A percentile compares a stretch with the other conserved stretches of the same genome.
phyloP scores from a whole-genome alignment of 1,139 yeast species.

The Lodderomyces jiufengensis region DNA sequence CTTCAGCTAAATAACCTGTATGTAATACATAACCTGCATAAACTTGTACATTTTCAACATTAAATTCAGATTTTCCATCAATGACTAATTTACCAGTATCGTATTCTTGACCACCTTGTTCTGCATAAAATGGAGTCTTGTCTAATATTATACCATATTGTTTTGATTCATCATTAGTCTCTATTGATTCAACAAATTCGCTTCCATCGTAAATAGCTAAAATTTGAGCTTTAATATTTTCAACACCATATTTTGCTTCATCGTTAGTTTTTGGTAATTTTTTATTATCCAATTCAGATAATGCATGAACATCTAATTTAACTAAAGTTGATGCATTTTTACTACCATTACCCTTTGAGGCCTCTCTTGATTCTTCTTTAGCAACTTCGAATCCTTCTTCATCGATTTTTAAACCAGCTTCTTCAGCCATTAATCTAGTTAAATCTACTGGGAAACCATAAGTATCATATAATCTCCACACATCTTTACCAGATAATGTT shows the following conservation, averaged over 20 bases:
- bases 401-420: slow-evolving; percentile 90
- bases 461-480: slow-evolving; percentile 98
- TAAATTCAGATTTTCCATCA: slow-evolving; percentile 84
- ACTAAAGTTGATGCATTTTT: slow-evolving; percentile 59
- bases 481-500: slow-evolving; percentile 86
- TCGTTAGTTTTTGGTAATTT: slow-evolving; percentile 83
- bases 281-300: slow-evolving; percentile 59
- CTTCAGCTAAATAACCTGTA: slow-evolving; percentile 83
- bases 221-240: slow-evolving; percentile 58
- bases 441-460: slow-evolving; percentile 99
- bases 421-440: slow-evolving; percentile 98
- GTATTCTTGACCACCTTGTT: slow-evolving; percentile 98
- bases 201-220: slow-evolving; percentile 72
- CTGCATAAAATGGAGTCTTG: slow-evolving; percentile 94
- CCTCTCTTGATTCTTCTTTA: slow-evolving; percentile 83
- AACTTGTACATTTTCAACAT: slow-evolving; percentile 84
- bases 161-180: slow-evolving; percentile 32
- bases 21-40: slow-evolving; percentile 96
- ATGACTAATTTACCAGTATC: slow-evolving; percentile 92
- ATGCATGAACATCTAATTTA: slow-evolving; percentile 86
- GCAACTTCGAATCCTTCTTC: slow-evolving; percentile 90
- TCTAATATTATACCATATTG: slow-evolving; percentile 81
- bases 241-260: slow-evolving; percentile 64
- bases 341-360: slow-evolving; percentile 81
- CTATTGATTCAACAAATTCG: slow-evolving; percentile 49